Evolutionary conservation across 306 rosid genomes (phyloP).

Genomic region (Corylus heterophylla): DNA sequence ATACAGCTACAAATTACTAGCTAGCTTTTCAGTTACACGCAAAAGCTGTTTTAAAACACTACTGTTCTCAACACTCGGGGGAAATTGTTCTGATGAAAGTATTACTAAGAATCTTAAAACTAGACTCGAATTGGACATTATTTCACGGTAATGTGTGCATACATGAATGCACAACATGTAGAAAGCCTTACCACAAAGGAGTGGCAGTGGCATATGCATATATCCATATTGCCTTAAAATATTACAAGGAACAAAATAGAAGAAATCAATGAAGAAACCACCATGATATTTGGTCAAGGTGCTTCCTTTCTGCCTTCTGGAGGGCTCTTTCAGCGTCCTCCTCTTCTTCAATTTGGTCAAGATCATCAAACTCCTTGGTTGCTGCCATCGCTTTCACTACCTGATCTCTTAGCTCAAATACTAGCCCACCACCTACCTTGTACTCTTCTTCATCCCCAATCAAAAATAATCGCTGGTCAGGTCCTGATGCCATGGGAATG

Average conservation of each 20-base stretch:
- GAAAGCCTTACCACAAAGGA: neutral
- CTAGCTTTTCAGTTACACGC: no score
- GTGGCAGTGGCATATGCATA: neutral
- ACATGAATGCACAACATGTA: conserved; percentile 7
- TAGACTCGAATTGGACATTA: conserved; percentile 18
- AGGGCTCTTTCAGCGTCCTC: conserved; percentile 76
- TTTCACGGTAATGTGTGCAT: conserved; percentile 15
- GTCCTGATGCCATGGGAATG: conserved; percentile 95
- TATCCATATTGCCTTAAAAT: no score
- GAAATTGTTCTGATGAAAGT: no score
- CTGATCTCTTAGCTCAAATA: conserved; percentile 81
- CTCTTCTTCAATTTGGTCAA: conserved; percentile 82
- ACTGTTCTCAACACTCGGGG: no score
- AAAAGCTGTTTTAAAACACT: no score
- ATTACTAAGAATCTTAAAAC: no score
- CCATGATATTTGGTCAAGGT: conserved; percentile 29
- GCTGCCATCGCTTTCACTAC: conserved; percentile 94
- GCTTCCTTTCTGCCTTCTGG: conserved; percentile 69
- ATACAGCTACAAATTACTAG: no score
- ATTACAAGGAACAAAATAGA: no score
- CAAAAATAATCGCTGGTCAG: conserved; percentile 78
- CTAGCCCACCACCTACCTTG: conserved; percentile 84
- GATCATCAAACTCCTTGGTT: conserved; percentile 76
- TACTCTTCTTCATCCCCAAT: conserved; percentile 85
- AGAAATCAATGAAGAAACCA: no score